These are phyloP conservation scores for Monilinia laxa DNA, from an alignment of 2,329 filamentous ascomycete genomes.

Conservation along the genomic window DNA sequence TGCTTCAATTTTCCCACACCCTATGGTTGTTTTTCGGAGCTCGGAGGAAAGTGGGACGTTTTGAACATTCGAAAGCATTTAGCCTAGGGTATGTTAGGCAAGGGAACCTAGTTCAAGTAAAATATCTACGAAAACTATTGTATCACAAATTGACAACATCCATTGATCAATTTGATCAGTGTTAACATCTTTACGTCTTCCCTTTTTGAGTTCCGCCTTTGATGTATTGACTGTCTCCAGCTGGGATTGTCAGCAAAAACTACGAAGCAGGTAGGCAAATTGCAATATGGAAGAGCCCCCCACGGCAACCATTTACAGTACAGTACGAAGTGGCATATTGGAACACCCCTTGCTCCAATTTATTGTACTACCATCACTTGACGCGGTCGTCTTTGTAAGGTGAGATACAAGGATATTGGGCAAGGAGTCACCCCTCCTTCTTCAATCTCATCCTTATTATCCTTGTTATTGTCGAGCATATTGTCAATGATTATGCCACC, in stretches of 20 bases:
- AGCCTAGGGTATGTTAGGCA: constrained; percentile 8
- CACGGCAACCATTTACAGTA: background rate
- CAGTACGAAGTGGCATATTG: background rate
- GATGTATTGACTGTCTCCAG: background rate
- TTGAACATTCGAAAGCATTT: background rate
- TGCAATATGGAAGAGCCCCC: constrained; percentile 13
- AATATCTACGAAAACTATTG: background rate
- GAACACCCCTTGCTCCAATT: background rate
- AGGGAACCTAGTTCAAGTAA: background rate
- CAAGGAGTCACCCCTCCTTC: background rate
- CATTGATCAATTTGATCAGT: background rate
- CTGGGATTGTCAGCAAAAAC: background rate
- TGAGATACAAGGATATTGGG: background rate
- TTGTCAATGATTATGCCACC: constrained; percentile 5
- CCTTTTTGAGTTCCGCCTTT: background rate
- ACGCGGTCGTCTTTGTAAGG: constrained; percentile 7
- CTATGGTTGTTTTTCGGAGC: constrained; percentile 12
- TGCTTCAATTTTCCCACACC: no score
- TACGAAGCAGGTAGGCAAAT: background rate
- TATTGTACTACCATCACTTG: constrained; percentile 10
- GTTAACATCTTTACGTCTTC: background rate
- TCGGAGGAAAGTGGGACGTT: constrained; percentile 10
- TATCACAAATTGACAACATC: background rate
- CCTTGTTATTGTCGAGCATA: background rate
- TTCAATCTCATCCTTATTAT: constrained; percentile 4